Evolutionary conservation across 495 filamentous ascomycete species (phyloP).

Genomic region (Aspergillus incahuasiensis): DNA sequence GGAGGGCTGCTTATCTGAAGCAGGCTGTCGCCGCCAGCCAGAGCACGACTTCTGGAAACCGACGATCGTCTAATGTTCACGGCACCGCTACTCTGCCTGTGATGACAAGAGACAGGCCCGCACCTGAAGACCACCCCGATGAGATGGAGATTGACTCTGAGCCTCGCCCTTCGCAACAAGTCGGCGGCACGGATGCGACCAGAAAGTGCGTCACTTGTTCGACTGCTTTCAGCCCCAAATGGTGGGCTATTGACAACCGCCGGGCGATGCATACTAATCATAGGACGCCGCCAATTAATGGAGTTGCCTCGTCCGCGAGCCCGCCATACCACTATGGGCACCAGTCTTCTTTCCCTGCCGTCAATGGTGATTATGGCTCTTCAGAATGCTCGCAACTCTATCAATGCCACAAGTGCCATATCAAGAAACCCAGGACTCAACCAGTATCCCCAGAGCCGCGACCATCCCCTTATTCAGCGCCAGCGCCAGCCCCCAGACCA

Average conservation of each 20-base stretch:
- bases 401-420: slow-evolving; percentile 52
- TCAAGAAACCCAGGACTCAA: slow-evolving; percentile 37
- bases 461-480: slow-evolving; percentile 32
- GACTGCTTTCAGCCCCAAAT: slow-evolving; percentile 37
- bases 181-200: slow-evolving; percentile 15
- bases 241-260: slow-evolving; percentile 37
- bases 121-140: slow-evolving; percentile 26
- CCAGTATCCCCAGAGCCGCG: slow-evolving; percentile 34
- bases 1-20: slow-evolving; percentile 72
- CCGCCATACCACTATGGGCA: slow-evolving; percentile 27
- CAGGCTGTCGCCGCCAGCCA: slow-evolving; percentile 37
- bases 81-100: slow-evolving; percentile 21
- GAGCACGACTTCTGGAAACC: slow-evolving; percentile 21
- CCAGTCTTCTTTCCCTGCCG: slow-evolving; percentile 24
- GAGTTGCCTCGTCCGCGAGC: slow-evolving; percentile 24
- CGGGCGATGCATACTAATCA: slow-evolving; percentile 15
- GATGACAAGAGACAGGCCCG: slow-evolving; percentile 29
- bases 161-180: slow-evolving; percentile 17
- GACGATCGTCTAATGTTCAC: slow-evolving; percentile 38
- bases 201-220: slow-evolving; percentile 39
- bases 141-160: slow-evolving; percentile 39
- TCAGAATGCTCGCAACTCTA: slow-evolving; percentile 20
- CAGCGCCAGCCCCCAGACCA: slow-evolving; percentile 25
- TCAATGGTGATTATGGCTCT: slow-evolving; percentile 28
- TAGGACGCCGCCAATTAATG: slow-evolving; percentile 31